Evolutionary conservation across 495 filamentous ascomycete genomes (phyloP).

Genomic region (Neurospora sp.): DNA sequence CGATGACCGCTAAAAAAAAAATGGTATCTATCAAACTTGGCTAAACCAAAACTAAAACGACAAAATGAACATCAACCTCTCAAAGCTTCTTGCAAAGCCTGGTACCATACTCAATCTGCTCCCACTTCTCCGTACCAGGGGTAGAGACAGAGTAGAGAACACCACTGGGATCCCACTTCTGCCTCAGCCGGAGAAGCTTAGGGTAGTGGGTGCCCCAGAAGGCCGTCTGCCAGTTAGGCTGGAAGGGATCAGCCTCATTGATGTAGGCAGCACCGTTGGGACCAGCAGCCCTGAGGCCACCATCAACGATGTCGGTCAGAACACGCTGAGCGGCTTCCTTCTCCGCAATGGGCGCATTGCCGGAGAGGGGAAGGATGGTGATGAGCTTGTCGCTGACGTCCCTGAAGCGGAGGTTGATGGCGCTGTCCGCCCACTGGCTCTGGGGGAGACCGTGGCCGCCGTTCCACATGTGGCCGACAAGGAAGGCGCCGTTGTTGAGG

Average conservation of each 20-base stretch:
- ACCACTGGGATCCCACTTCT: slow-evolving; percentile 46
- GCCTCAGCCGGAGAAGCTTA: slow-evolving; percentile 36
- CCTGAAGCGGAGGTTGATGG: slow-evolving; percentile 33
- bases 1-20: neutral
- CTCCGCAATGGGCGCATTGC: slow-evolving; percentile 24
- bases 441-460: slow-evolving; percentile 30
- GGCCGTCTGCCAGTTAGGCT: slow-evolving; percentile 43
- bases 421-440: slow-evolving; percentile 21
- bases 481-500: slow-evolving; percentile 20
- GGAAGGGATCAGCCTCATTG: slow-evolving; percentile 42
- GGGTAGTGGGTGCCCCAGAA: slow-evolving; percentile 48
- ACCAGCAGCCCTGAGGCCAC: slow-evolving; percentile 31
- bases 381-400: slow-evolving; percentile 41
- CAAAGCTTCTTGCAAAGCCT: slow-evolving; percentile 29
- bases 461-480: slow-evolving; percentile 43
- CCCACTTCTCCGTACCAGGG: slow-evolving; percentile 35
- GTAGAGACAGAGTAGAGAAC: slow-evolving; percentile 41
- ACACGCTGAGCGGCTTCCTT: slow-evolving; percentile 28
- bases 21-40: neutral
- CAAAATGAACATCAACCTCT: neutral
- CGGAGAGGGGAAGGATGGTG: slow-evolving; percentile 24
- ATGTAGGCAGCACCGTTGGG: slow-evolving; percentile 34
- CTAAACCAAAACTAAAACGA: neutral
- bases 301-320: slow-evolving; percentile 36
- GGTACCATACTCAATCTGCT: slow-evolving; percentile 33